Evolutionary conservation across 2,329 filamentous ascomycete genomes (phyloP).

Genomic region (Pseudopyricularia javanii): DNA sequence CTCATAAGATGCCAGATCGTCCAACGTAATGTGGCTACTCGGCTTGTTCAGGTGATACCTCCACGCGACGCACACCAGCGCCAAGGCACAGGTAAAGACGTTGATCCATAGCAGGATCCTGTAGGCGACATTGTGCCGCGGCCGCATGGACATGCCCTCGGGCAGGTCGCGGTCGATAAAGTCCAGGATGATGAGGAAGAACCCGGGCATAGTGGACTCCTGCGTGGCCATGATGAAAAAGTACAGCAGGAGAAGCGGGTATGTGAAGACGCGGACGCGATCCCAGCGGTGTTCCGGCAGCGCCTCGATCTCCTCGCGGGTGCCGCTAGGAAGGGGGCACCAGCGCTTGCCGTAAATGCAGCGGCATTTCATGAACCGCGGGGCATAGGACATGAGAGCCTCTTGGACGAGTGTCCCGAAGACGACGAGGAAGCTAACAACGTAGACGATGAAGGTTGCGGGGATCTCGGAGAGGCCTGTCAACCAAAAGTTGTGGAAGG

Average conservation of each 20-base stretch:
- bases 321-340: conserved; percentile 1
- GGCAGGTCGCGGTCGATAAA: neutral
- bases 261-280: neutral
- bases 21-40: neutral
- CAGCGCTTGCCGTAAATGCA: neutral
- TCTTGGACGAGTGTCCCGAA: neutral
- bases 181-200: neutral
- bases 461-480: neutral
- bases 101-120: neutral
- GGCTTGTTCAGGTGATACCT: neutral
- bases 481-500: neutral
- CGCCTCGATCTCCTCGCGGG: neutral
- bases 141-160: conserved; percentile 1
- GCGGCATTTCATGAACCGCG: conserved; percentile 1
- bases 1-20: neutral
- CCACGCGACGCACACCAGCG: neutral
- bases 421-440: neutral
- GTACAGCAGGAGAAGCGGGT: neutral
- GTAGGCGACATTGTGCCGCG: neutral
- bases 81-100: neutral
- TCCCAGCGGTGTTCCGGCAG: conserved; percentile 1
- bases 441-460: neutral
- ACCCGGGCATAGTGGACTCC: neutral
- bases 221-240: neutral
- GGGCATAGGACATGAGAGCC: neutral